These are phyloP conservation scores for Quercus phellos DNA, from an alignment of 331 rosid genomes.

Conservation along the genomic window DNA sequence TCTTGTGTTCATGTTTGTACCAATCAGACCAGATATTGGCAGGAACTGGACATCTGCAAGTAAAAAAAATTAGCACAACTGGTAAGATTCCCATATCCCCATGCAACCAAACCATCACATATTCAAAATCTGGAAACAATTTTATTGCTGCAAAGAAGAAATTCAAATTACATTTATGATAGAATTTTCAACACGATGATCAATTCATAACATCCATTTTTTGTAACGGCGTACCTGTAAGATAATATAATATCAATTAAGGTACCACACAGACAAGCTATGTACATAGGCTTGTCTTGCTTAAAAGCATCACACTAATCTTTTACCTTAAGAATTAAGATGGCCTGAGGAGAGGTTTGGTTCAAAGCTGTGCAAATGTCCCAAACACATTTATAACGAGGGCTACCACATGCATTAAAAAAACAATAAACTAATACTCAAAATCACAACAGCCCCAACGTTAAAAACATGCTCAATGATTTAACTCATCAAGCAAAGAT, in stretches of 20 bases:
- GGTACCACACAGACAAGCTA: neutral
- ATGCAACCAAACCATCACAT: constrained; percentile 13
- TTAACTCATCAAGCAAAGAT: neutral
- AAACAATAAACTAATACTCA: neutral
- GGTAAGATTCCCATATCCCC: neutral
- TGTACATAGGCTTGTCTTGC: neutral
- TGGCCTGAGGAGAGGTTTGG: neutral
- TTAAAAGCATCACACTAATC: neutral
- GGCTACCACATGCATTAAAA: neutral
- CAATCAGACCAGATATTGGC: constrained; percentile 85
- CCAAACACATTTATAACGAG: neutral
- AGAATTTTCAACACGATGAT: neutral
- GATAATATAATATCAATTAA: neutral
- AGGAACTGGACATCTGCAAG: constrained; percentile 79
- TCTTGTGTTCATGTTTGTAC: constrained; percentile 65
- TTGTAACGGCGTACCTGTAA: neutral
- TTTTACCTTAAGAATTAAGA: neutral
- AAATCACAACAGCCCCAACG: neutral
- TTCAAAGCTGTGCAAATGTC: neutral
- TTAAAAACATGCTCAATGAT: neutral
- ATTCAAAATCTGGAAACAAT: neutral
- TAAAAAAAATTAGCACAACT: constrained; percentile 21
- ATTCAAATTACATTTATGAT: neutral
- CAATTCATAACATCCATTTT: neutral
- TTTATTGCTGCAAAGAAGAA: neutral